These are phyloP conservation scores for Chamaenerion angustifolium DNA, from an alignment of 345 rosid genomes.

Conservation along the genomic window DNA sequence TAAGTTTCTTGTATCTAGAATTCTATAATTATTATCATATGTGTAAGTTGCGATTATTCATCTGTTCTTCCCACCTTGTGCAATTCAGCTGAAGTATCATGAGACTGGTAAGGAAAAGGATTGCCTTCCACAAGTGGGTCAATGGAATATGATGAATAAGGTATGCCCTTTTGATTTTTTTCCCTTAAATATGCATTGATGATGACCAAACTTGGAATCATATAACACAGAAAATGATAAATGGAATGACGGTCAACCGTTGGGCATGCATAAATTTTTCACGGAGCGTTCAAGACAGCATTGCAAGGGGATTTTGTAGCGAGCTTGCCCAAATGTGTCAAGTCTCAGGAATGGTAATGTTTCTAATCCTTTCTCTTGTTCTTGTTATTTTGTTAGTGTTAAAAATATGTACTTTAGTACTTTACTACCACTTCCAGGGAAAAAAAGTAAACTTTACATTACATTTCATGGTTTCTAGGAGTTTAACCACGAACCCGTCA, in stretches of 20 bases:
- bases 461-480: constrained; percentile 31
- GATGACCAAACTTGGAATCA: neutral
- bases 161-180: constrained; percentile 13
- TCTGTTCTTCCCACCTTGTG: constrained; percentile 5
- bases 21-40: neutral
- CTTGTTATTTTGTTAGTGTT: too few relatives aligned
- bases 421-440: too few relatives aligned
- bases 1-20: neutral
- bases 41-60: neutral
- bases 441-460: neutral
- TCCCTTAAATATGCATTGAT: neutral
- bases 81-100: constrained; percentile 82
- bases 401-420: too few relatives aligned
- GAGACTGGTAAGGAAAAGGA: constrained; percentile 97
- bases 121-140: constrained; percentile 96
- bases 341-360: constrained; percentile 93
- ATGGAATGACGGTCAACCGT: constrained; percentile 86
- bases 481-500: constrained; percentile 83
- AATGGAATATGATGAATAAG: constrained; percentile 99
- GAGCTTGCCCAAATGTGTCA: constrained; percentile 97
- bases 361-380: neutral
- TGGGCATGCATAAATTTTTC: constrained; percentile 99
- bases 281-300: constrained; percentile 82
- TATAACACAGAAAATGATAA: constrained; percentile 74
- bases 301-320: constrained; percentile 80